Evolutionary conservation across 2,329 filamentous ascomycete species (phyloP), one percentile per base, ranked within the genome.

Genomic region (Alternaria consortialis): DNA sequence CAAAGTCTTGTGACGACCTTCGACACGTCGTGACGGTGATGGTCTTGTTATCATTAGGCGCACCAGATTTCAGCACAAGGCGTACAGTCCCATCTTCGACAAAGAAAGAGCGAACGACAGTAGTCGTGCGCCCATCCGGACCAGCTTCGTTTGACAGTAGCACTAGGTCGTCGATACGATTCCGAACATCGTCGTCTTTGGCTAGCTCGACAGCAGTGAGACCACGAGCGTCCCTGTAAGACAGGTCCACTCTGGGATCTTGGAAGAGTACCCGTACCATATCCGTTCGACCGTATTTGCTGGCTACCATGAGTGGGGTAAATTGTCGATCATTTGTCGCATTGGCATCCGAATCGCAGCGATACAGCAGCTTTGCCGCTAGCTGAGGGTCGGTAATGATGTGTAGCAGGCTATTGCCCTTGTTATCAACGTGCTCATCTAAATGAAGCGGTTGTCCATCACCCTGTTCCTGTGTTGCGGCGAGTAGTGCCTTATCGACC

Each of bases 101-200:
- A 72, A 99, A 98, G 79, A 97, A 97, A 0, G 94, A 95, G 58
- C 95, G 87, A 0, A 99, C 95, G 1, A 98, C 94, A 1, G 93
- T 93, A 0, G 95, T 98, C 23, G 94, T 94, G 25, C 94, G 88
- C 4, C 90, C 90, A 68, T 97, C 93, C 9, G 86, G 84, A 11
- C 88, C 89, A 5, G 91, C 84, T 1, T 78, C 73, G 39, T 74
- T 78, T 5, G 91, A 91, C 66, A 99, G 90, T 9, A 99, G 82
- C 1, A 94, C 90, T 64, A 99, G 84, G 76, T 99, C 95, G 74
- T 99, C 95, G 65, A 99, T 97, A 70, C 92, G 90, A 80, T 98
- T 99, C 39, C 95, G 88, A 27, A 99, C 92, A 69, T 99, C 95
- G 75, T 99, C 95, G 72, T 99, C 96, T 77, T 99, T 99, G 51